Evolutionary conservation across 139 green algal genomes (phyloP).

Genomic region (Tetradesmus obliquus): DNA sequence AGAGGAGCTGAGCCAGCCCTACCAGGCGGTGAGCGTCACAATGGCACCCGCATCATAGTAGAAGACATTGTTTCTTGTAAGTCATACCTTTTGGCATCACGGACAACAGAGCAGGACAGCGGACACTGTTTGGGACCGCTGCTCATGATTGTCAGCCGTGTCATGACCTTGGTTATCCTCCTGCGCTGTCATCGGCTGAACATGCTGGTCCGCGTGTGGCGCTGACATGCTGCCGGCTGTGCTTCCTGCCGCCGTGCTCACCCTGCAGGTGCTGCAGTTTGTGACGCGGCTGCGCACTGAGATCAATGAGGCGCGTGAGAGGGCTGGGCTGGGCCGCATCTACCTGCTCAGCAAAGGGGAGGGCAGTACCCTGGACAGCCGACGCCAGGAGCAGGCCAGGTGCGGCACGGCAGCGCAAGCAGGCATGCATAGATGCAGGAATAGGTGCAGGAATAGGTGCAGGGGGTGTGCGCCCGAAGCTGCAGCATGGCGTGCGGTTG

Average conservation of each 20-base stretch:
- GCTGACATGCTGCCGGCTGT: not conserved
- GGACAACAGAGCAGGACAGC: too few relatives aligned
- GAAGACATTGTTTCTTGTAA: too few relatives aligned
- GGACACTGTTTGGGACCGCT: too few relatives aligned
- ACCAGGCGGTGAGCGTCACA: not conserved
- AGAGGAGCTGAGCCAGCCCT: slow-evolving; percentile 21
- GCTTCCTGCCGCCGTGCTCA: not conserved
- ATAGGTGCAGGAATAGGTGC: not conserved
- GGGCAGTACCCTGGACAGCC: not conserved
- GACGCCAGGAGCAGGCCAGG: not conserved
- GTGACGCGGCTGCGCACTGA: slow-evolving; percentile 29
- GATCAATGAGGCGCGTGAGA: slow-evolving; percentile 31
- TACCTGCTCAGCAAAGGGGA: slow-evolving; percentile 31
- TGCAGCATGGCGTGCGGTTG: not conserved
- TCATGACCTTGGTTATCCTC: too few relatives aligned
- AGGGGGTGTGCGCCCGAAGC: not conserved
- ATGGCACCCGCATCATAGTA: too few relatives aligned
- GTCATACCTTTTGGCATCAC: too few relatives aligned
- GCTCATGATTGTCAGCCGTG: too few relatives aligned
- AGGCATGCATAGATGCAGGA: not conserved
- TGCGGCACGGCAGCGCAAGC: not conserved
- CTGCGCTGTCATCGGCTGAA: not conserved
- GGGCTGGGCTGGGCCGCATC: not conserved
- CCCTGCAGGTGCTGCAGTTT: slow-evolving; percentile 1
- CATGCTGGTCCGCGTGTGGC: not conserved